Evolutionary conservation across 2,329 filamentous ascomycete species (phyloP), one percentile per base, ranked within the genome.

Genomic region (Trichoderma gracile): DNA sequence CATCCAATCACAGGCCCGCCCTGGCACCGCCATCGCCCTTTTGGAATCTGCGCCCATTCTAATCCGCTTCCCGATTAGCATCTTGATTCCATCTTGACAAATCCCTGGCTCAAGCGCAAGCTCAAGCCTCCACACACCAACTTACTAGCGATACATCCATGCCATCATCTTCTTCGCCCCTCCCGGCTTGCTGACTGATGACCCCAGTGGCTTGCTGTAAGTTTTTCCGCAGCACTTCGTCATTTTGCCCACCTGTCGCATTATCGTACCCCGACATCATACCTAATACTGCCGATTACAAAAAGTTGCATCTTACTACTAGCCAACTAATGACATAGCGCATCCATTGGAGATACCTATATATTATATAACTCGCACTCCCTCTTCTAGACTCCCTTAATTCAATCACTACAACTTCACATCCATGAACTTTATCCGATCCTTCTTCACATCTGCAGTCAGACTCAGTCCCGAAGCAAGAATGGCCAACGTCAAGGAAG

Each of bases 401-500:
- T 38, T 5, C 33, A 38, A 3, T 38, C 12, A 38, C 12, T 14
- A 3, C 14, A 62, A 12, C 25, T 27, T 38, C 23, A 53, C 15
- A 45, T 14, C n/a, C 68, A 86, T 86, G 83, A 91, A 87, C 80
- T 83, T 94, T 78, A 79, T 91, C 74, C 85, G 87, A 74, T 83
- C 86, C 75, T 83, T 96, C 75, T 95, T 96, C 78, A 78, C 81
- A 76, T 80, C 82, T 72, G 77, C 82, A 61, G 76, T 80, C 75
- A 68, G 65, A 75, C 67, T 66, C 21, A 81, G 84, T 77, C 82
- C 89, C 71, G 82, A 85, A 79, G 85, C 80, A 73, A 96, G 96
- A 91, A 88, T 91, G 74, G 86, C 90, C 76, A 91, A 92, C 74
- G 92, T 91, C 80, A 83, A 85, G 68, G 96, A 96, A 80, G 91